Percentiles rank a stretch among this genome's conserved stretches.
These are phyloP conservation scores for Globisporangium parvum DNA, from an alignment of 352 stramenopile species.

Conservation along the genomic window DNA sequence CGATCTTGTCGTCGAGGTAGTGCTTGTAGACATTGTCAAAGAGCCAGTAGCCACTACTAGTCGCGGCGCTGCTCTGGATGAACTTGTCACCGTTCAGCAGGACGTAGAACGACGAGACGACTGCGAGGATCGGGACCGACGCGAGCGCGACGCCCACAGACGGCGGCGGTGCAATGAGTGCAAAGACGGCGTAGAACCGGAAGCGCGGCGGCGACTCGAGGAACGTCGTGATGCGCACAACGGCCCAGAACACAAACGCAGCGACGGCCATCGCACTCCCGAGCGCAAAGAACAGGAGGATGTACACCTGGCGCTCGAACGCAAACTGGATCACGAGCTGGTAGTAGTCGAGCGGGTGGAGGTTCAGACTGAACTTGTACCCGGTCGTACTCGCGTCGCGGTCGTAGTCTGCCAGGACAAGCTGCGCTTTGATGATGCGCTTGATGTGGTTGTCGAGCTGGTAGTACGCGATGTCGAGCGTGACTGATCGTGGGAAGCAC, in stretches of 20 bases:
- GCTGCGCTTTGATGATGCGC: conserved; percentile 86
- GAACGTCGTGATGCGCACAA: conserved; percentile 88
- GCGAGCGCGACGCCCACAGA: conserved; percentile 87
- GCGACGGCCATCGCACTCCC: conserved; percentile 80
- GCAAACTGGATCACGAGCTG: conserved; percentile 96
- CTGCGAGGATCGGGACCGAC: conserved; percentile 75
- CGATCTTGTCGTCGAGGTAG: conserved; percentile 83
- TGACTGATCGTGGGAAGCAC: conserved; percentile 92
- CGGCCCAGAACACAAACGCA: conserved; percentile 85
- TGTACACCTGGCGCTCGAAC: conserved; percentile 91
- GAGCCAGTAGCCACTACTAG: conserved; percentile 63
- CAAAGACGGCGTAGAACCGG: conserved; percentile 90
- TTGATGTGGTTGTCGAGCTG: conserved; percentile 90
- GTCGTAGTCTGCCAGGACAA: conserved; percentile 93
- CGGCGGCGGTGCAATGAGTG: conserved; percentile 86
- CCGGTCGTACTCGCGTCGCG: conserved; percentile 72
- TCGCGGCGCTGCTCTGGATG: conserved; percentile 5
- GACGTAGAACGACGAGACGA: conserved; percentile 62
- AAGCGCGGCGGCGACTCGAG: conserved; percentile 89
- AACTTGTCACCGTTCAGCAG: conserved; percentile 60
- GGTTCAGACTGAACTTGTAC: conserved; percentile 91
- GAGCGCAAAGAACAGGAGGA: conserved; percentile 92
- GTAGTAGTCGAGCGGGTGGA: conserved; percentile 93
- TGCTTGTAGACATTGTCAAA: conserved; percentile 76
- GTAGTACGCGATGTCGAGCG: conserved; percentile 93